Evolutionary conservation across 1,284 basidiomycete species (phyloP).

Genomic region (Boletus semigastroideus): DNA sequence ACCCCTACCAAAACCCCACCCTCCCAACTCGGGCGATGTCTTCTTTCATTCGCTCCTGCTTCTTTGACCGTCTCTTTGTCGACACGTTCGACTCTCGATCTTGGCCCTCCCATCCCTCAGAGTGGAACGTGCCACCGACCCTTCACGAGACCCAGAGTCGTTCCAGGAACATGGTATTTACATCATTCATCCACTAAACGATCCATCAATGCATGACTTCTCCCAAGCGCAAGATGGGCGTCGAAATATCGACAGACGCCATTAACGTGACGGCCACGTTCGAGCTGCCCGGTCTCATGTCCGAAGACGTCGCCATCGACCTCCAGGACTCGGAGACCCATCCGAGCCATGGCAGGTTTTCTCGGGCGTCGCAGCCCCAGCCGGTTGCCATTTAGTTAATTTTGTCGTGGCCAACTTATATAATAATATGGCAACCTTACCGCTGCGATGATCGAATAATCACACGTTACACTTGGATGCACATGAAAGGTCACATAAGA

Average conservation of each 20-base stretch:
- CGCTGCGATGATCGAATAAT: too few species aligned
- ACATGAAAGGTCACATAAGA: too few species aligned
- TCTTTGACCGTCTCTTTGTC: slow-evolving; percentile 47
- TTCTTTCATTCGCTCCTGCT: slow-evolving; percentile 33
- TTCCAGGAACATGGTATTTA: neutral
- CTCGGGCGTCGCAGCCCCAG: neutral
- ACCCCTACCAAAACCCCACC: neutral
- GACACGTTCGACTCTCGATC: slow-evolving; percentile 35
- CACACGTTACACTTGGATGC: too few species aligned
- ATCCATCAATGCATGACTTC: too few species aligned
- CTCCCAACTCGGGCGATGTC: neutral
- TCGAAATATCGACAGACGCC: slow-evolving; percentile 21
- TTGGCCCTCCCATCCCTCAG: neutral
- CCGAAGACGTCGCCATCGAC: slow-evolving; percentile 41
- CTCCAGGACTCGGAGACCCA: slow-evolving; percentile 37
- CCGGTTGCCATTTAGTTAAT: slow-evolving; percentile 3
- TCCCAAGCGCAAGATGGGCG: slow-evolving; percentile 28
- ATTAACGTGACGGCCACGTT: slow-evolving; percentile 39
- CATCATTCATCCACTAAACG: neutral
- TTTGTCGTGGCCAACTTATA: too few species aligned
- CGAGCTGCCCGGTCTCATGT: slow-evolving; percentile 43
- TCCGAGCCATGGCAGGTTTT: slow-evolving; percentile 22
- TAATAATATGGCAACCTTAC: too few species aligned
- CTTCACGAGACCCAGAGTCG: neutral
- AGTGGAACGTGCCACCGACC: neutral